These are phyloP conservation scores for Aspergillus aculeatinus DNA, from an alignment of 2,329 filamentous ascomycete species.

Conservation along the genomic window DNA sequence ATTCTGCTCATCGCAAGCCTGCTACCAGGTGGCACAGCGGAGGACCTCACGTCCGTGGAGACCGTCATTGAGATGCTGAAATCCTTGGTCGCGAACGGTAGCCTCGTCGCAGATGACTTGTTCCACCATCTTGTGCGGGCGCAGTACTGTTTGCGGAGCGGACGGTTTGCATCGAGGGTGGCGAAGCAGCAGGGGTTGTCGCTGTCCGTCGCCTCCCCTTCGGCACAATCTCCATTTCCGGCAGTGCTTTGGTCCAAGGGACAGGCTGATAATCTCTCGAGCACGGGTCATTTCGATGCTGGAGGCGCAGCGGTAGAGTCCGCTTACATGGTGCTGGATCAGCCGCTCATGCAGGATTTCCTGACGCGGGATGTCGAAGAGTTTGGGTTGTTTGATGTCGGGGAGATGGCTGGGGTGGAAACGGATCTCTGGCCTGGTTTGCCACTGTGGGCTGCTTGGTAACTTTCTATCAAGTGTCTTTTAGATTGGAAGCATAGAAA, in stretches of 20 bases:
- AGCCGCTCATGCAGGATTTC: constrained; percentile 28
- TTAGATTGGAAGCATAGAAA: too few relatives aligned
- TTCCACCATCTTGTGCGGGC: constrained; percentile 26
- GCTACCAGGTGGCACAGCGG: constrained; percentile 14
- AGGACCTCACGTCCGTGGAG: constrained; percentile 26
- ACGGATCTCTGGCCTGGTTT: too few relatives aligned
- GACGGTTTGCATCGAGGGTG: neutral
- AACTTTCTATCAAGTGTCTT: too few relatives aligned
- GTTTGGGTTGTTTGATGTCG: too few relatives aligned
- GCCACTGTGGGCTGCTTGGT: too few relatives aligned
- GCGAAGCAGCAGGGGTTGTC: too few relatives aligned
- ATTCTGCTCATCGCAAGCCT: constrained; percentile 33
- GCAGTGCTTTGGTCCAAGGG: too few relatives aligned
- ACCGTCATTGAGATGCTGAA: constrained; percentile 27
- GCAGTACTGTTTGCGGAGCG: constrained; percentile 8
- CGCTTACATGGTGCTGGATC: constrained; percentile 25
- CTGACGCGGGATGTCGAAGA: constrained; percentile 14
- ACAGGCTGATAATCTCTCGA: too few relatives aligned
- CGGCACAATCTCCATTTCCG: too few relatives aligned
- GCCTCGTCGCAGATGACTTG: constrained; percentile 31
- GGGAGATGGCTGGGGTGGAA: too few relatives aligned
- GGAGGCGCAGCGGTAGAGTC: constrained; percentile 1
- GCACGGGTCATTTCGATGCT: too few relatives aligned
- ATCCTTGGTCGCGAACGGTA: constrained; percentile 28
- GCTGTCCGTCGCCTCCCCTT: too few relatives aligned